Evolutionary conservation across 805 yeast genomes (phyloP), one percentile per base, ranked within the genome.

Genomic region (Barnettozyma sucrosica): DNA sequence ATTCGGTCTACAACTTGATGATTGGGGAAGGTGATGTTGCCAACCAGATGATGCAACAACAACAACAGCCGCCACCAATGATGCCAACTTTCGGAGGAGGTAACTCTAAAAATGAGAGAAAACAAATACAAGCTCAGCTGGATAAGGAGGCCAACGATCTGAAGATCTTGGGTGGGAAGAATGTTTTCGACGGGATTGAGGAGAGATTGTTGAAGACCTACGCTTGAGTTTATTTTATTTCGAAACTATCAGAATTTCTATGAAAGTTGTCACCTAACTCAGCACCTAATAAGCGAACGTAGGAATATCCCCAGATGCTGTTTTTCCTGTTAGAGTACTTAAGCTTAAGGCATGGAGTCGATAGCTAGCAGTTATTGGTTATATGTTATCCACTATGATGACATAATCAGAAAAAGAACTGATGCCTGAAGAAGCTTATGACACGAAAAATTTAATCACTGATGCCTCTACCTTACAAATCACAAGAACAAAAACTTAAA

Each of bases 1-100:
- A 79, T 55, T 85, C 96, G 0, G 81, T 93, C 2, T 85, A 83
- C 63, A 76, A 85, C 34, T 73, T 92, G 45, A 53, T 89, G 7
- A 74, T 88, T 54, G 81, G 80, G 11, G 79, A 76, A 49, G 60
- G 56, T 4, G 65, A 69, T 7, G 69, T 75, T 41, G 79, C 72
- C 2, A 69, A 71, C 39, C 71, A 72, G 38, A 63, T 77, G 57
- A 66, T 69, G 52, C 66, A 66, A 44, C 75, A 72, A 48, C 75
- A 68, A 38, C 65, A 37, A 26, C 43, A 42, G 16, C 32, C n/a
- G 13, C 32, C 32, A 28, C 51, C 51, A 13, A 24, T 44, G 21
- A 44, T 45, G 41, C 42, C 46, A 18, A 13, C 26, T 14, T 36
- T 36, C 8, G 47, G 47, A 25, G 47, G 44, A 16, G 39, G 18